Conservation (phyloP, 2,329 filamentous ascomycete genomes). For the Penicillium sp. region DNA sequence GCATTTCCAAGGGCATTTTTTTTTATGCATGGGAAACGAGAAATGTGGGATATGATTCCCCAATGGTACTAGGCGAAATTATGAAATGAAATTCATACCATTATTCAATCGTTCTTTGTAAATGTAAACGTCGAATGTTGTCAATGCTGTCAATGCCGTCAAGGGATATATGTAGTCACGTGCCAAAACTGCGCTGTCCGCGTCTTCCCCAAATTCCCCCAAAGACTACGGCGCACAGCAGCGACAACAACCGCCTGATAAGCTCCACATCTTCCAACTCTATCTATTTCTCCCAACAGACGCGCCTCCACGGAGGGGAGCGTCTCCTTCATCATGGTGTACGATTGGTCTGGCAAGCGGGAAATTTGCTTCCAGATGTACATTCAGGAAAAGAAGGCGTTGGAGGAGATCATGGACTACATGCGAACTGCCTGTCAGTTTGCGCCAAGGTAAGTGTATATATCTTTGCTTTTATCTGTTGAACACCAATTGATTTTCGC, state of each 20-base stretch:
- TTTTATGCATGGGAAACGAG: conserved; percentile 12
- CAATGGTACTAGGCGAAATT: neutral
- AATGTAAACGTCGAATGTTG: neutral
- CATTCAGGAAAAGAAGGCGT: conserved; percentile 69
- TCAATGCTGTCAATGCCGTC: no score
- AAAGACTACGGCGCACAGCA: conserved; percentile 37
- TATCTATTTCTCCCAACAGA: conserved; percentile 17
- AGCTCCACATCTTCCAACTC: conserved; percentile 17
- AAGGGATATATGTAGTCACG: conserved; percentile 5
- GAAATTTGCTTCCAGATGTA: conserved; percentile 70
- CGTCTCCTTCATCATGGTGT: conserved; percentile 46
- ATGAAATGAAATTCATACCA: conserved; percentile 7
- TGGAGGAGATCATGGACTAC: conserved; percentile 73
- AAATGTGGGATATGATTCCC: conserved; percentile 7
- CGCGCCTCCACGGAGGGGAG: conserved; percentile 32
- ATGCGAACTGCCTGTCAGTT: conserved; percentile 67
- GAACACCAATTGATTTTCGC: neutral
- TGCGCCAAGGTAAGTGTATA: conserved; percentile 62
- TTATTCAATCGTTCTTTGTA: neutral
- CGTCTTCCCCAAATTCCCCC: conserved; percentile 12
- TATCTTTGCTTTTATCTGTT: conserved; percentile 2
- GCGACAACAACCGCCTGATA: conserved; percentile 37
- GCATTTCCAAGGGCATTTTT: conserved; percentile 4
- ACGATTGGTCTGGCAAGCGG: conserved; percentile 67
- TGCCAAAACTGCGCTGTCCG: conserved; percentile 26